Conservation (phyloP, 2,329 filamentous ascomycete genomes). For the Thielaviopsis ethacetica region DNA sequence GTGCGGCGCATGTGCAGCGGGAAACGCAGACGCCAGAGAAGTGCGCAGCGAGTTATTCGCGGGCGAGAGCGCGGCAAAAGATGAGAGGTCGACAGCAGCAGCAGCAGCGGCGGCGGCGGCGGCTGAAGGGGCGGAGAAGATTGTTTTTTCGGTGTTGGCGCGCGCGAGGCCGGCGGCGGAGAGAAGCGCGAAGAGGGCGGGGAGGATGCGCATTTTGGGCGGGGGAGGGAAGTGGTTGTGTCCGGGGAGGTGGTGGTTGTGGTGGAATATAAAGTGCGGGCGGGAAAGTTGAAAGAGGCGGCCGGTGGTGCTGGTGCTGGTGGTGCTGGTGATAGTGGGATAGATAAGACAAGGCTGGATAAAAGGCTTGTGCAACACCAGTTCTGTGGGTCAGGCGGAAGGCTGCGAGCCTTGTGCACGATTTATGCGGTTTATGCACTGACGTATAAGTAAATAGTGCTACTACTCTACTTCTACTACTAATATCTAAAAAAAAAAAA, state of each 20-base stretch:
- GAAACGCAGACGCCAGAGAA: conserved; percentile 51
- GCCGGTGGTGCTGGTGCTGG: background rate
- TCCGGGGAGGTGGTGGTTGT: no score
- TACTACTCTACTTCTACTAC: no score
- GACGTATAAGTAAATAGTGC: no score
- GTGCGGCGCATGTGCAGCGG: conserved; percentile 30
- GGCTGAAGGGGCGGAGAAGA: conserved; percentile 62
- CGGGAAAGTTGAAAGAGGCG: background rate
- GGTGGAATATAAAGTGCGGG: background rate
- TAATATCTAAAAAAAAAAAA: no score
- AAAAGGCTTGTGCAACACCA: background rate
- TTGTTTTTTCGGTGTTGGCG: conserved; percentile 81
- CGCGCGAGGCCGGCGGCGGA: conserved; percentile 11
- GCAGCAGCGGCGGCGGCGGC: conserved; percentile 33
- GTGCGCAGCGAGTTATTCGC: conserved; percentile 39
- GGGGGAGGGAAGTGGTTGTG: no score
- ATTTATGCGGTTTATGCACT: no score
- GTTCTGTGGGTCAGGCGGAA: background rate
- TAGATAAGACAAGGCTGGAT: background rate
- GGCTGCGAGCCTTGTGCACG: background rate
- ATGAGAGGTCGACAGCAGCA: conserved; percentile 35
- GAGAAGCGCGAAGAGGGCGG: conserved; percentile 7
- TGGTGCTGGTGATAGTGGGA: background rate
- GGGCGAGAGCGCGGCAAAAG: conserved; percentile 46
- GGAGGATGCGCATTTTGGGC: conserved; percentile 1